phyloP scores from a whole-genome alignment of 208 protist species.

The Leishmania aethiopica region DNA sequence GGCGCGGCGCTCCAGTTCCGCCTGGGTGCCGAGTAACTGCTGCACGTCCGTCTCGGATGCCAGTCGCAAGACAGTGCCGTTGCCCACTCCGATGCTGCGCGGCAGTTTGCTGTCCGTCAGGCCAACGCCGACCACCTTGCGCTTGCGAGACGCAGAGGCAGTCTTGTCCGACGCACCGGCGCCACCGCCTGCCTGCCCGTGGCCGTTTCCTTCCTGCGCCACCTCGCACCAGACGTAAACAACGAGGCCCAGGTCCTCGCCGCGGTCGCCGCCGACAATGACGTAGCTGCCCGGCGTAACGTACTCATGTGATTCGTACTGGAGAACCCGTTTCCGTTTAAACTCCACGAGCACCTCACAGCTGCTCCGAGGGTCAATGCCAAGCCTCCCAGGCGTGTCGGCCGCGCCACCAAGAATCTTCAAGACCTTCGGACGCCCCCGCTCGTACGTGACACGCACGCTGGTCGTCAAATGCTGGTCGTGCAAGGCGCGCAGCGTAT shows the following conservation, averaged over 20 bases:
- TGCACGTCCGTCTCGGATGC: conserved; percentile 63
- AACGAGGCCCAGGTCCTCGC: conserved; percentile 87
- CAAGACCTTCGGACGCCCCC: conserved; percentile 62
- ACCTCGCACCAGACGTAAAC: conserved; percentile 83
- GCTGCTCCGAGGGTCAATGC: conserved; percentile 49
- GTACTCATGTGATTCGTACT: conserved; percentile 81
- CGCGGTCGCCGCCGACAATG: conserved; percentile 86
- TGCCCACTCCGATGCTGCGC: conserved; percentile 73
- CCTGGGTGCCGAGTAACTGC: conserved; percentile 74
- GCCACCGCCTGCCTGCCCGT: background rate
- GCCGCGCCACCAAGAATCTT: conserved; percentile 37
- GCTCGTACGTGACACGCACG: conserved; percentile 51
- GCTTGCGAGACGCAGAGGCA: conserved; percentile 2
- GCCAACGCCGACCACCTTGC: conserved; percentile 51
- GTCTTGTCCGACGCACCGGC: background rate
- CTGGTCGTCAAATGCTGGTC: conserved; percentile 85
- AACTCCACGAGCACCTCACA: conserved; percentile 93
- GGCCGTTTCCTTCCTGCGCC: conserved; percentile 2
- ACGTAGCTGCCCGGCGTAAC: conserved; percentile 84
- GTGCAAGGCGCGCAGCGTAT: conserved; percentile 92
- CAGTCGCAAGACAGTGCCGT: conserved; percentile 76
- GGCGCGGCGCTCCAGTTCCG: conserved; percentile 79
- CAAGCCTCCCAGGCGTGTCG: conserved; percentile 52
- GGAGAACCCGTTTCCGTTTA: conserved; percentile 83
- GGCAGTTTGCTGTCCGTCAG: conserved; percentile 62